Evolutionary conservation across 2,329 filamentous ascomycete species (phyloP).

Genomic region (Cladosporium cucumerinum): DNA sequence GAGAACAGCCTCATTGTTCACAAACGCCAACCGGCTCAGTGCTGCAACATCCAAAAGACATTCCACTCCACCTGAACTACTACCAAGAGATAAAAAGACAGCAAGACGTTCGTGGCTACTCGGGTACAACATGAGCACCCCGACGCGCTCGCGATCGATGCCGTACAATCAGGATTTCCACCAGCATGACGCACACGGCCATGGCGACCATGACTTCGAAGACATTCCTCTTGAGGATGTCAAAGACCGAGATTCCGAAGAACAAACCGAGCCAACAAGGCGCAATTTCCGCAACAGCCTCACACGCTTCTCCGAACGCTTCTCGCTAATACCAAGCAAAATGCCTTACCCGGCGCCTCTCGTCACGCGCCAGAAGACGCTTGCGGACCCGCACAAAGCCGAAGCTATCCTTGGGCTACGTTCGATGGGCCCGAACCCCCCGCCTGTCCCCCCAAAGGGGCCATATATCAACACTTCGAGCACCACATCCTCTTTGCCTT

Average conservation of each 20-base stretch:
- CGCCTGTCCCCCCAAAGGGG: slow-evolving; percentile 14
- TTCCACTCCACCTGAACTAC: background rate
- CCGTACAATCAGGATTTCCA: background rate
- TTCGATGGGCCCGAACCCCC: background rate
- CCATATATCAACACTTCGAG: slow-evolving; percentile 16
- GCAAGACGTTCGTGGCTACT: background rate
- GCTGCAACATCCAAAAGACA: background rate
- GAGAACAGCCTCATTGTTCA: background rate
- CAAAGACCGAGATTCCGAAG: background rate
- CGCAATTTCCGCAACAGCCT: slow-evolving; percentile 3
- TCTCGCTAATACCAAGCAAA: slow-evolving; percentile 20
- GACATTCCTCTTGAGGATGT: slow-evolving; percentile 6
- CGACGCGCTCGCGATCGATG: background rate
- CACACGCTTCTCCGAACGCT: slow-evolving; percentile 2
- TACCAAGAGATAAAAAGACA: background rate
- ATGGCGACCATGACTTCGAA: background rate
- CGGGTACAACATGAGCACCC: background rate
- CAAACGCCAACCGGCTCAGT: background rate
- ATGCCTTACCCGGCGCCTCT: slow-evolving; percentile 17
- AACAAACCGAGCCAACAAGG: background rate
- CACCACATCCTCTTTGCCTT: slow-evolving; percentile 22
- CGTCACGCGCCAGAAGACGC: background rate
- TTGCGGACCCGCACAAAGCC: slow-evolving; percentile 4
- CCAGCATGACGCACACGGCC: background rate
- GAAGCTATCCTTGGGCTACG: slow-evolving; percentile 18